Percentiles rank a stretch among this genome's conserved stretches.
Conservation (phyloP, 495 filamentous ascomycete species). For the Penicillium paradoxum region DNA sequence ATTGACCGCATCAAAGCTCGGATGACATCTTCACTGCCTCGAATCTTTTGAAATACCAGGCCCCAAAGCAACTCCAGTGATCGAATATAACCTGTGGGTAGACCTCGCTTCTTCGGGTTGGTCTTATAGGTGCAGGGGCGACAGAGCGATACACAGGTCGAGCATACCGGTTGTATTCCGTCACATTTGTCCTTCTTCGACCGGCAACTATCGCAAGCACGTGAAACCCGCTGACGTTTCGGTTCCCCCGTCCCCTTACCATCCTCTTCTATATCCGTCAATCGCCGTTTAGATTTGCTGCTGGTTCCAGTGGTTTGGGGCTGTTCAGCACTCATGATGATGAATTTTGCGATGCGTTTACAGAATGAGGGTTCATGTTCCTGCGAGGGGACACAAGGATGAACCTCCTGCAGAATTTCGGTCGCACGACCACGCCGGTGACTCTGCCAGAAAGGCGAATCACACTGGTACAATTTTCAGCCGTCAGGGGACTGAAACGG, state of each 20-base stretch:
- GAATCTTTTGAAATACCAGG: conserved; percentile 38
- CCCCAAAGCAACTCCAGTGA: conserved; percentile 40
- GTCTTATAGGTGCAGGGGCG: conserved; percentile 62
- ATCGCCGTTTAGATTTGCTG: conserved; percentile 35
- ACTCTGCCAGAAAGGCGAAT: conserved; percentile 17
- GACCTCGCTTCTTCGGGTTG: conserved; percentile 63
- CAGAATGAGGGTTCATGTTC: conserved; percentile 31
- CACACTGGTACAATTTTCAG: conserved; percentile 1
- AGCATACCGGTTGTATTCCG: conserved; percentile 56
- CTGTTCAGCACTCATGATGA: conserved; percentile 41
- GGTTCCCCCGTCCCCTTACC: conserved; percentile 26
- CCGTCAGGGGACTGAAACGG: conserved; percentile 1
- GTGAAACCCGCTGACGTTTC: conserved; percentile 51
- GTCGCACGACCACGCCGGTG: conserved; percentile 8
- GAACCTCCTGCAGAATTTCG: conserved; percentile 35
- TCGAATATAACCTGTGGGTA: conserved; percentile 43
- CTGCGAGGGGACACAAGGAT: conserved; percentile 23
- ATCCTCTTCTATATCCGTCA: conserved; percentile 31
- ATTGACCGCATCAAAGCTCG: conserved; percentile 35
- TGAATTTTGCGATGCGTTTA: conserved; percentile 35
- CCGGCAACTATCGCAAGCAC: conserved; percentile 65
- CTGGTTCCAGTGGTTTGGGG: conserved; percentile 33
- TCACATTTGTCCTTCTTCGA: conserved; percentile 64
- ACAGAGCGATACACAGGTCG: conserved; percentile 55
- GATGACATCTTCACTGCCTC: conserved; percentile 43